phyloP scores from a whole-genome alignment of 345 rosid species.

The Pelargonium nanum region DNA sequence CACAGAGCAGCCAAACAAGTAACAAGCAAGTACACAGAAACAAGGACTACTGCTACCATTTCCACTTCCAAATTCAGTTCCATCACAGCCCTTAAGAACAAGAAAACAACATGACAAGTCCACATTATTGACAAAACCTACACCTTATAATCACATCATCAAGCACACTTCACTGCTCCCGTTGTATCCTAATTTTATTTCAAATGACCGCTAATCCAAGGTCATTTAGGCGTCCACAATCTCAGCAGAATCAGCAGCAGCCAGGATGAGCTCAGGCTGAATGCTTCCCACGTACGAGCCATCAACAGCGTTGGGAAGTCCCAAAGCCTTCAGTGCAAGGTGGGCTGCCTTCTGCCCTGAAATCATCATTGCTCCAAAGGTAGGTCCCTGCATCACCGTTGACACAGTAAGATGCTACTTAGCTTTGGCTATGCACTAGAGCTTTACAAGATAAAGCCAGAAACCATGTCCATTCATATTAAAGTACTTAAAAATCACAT shows the following conservation, averaged over 20 bases:
- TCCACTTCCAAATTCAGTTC: too few relatives aligned
- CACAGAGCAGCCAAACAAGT: too few relatives aligned
- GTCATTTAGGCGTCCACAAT: slow-evolving; percentile 40
- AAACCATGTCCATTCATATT: neutral
- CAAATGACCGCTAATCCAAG: too few relatives aligned
- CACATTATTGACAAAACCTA: too few relatives aligned
- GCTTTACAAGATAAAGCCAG: neutral
- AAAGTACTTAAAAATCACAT: neutral
- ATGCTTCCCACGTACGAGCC: slow-evolving; percentile 34
- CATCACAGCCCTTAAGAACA: too few relatives aligned
- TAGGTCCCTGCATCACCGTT: slow-evolving; percentile 54
- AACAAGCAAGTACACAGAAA: too few relatives aligned
- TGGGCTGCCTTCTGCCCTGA: slow-evolving; percentile 96
- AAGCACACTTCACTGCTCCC: too few relatives aligned
- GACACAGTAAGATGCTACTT: neutral
- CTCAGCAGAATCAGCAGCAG: slow-evolving; percentile 53
- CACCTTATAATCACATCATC: too few relatives aligned
- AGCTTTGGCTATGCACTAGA: neutral
- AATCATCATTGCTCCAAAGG: slow-evolving; percentile 96
- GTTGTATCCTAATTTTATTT: too few relatives aligned
- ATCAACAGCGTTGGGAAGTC: slow-evolving; percentile 58
- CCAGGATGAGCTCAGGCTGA: slow-evolving; percentile 62
- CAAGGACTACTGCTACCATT: too few relatives aligned
- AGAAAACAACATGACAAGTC: too few relatives aligned
- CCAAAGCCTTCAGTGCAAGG: slow-evolving; percentile 62